Conservation (phyloP, 2,329 filamentous ascomycete genomes). For the Hypoxylon sp. region DNA sequence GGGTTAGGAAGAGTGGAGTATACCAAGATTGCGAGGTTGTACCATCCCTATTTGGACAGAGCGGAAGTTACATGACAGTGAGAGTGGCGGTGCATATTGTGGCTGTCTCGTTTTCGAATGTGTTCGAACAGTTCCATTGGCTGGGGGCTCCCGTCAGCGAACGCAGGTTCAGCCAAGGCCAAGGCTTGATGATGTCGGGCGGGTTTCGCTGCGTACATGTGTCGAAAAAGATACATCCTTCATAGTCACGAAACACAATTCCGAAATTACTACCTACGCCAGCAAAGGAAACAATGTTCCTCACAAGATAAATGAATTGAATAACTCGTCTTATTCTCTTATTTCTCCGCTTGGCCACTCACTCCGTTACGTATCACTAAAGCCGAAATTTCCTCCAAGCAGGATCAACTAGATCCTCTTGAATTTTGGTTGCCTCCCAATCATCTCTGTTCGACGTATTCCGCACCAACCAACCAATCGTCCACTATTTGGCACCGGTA, state of each 20-base stretch:
- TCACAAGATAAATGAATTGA: constrained; percentile 19
- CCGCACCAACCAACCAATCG: constrained; percentile 34
- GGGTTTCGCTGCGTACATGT: constrained; percentile 19
- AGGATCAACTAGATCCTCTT: constrained; percentile 30
- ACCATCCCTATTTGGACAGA: constrained; percentile 6
- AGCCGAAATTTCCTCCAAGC: constrained; percentile 30
- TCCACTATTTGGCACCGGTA: constrained; percentile 24
- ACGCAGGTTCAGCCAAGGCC: constrained; percentile 22
- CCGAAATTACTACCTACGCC: constrained; percentile 36
- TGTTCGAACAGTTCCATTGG: constrained; percentile 28
- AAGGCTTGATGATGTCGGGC: constrained; percentile 38
- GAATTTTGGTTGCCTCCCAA: constrained; percentile 36
- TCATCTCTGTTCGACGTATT: constrained; percentile 25
- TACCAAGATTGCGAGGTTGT: background rate
- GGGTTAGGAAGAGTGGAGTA: constrained; percentile 15
- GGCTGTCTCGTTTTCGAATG: constrained; percentile 23
- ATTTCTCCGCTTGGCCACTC: constrained; percentile 11
- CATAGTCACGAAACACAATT: constrained; percentile 34
- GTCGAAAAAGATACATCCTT: constrained; percentile 27
- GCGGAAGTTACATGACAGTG: background rate
- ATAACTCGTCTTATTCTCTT: constrained; percentile 8
- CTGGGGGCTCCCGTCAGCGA: constrained; percentile 5
- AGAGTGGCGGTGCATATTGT: constrained; percentile 31
- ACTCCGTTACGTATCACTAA: constrained; percentile 19
- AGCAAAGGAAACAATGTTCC: constrained; percentile 9